Percentiles rank a stretch among this genome's conserved stretches.
phyloP scores from a whole-genome alignment of 2,329 filamentous ascomycete genomes.

The Alternaria novae-zelandiae region DNA sequence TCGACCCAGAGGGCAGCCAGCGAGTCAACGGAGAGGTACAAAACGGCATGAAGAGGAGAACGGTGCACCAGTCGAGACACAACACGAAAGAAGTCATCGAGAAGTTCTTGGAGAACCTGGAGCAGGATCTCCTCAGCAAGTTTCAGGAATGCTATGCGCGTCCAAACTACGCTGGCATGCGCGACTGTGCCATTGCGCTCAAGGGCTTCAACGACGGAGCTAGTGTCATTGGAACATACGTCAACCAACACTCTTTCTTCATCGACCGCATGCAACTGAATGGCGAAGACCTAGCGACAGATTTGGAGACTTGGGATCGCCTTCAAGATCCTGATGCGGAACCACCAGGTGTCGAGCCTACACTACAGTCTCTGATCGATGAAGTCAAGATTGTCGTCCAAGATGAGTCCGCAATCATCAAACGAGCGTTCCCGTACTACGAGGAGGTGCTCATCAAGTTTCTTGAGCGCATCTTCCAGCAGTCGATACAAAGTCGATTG shows the following conservation, averaged over 20 bases:
- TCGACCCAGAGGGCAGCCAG: slow-evolving; percentile 73
- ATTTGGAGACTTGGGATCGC: slow-evolving; percentile 81
- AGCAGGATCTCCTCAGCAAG: slow-evolving; percentile 93
- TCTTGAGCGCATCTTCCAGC: slow-evolving; percentile 93
- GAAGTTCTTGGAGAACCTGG: slow-evolving; percentile 93
- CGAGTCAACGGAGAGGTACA: slow-evolving; percentile 48
- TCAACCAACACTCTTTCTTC: slow-evolving; percentile 99
- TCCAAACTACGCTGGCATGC: slow-evolving; percentile 97
- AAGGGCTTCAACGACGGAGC: slow-evolving; percentile 95
- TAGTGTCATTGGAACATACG: slow-evolving; percentile 93
- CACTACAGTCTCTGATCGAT: slow-evolving; percentile 87
- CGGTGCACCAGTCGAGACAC: slow-evolving; percentile 50
- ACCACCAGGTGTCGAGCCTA: slow-evolving; percentile 88
- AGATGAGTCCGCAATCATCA: slow-evolving; percentile 96
- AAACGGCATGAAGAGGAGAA: slow-evolving; percentile 56
- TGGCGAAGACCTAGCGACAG: slow-evolving; percentile 79
- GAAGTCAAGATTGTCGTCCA: slow-evolving; percentile 96
- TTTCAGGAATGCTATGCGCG: slow-evolving; percentile 97
- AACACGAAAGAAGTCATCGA: slow-evolving; percentile 90
- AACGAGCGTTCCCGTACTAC: slow-evolving; percentile 93
- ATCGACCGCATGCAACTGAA: slow-evolving; percentile 94
- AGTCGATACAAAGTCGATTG: slow-evolving; percentile 93
- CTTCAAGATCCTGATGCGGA: slow-evolving; percentile 94
- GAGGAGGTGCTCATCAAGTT: slow-evolving; percentile 94
- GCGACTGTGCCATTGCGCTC: slow-evolving; percentile 91